Evolutionary conservation across 169 alveolate species (phyloP).

Genomic region (Eimeria sp.): DNA sequence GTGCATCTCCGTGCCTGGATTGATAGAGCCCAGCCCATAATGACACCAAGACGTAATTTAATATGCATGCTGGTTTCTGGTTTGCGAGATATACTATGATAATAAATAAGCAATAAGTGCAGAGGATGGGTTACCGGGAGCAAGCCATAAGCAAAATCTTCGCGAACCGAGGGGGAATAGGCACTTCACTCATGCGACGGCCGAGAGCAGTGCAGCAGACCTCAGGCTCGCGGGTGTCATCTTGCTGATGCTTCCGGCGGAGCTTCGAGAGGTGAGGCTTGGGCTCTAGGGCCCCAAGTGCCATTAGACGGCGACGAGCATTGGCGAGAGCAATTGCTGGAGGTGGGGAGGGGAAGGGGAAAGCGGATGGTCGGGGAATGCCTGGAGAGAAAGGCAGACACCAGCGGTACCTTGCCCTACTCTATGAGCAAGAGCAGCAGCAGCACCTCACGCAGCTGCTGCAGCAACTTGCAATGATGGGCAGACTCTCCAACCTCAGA

Average conservation of each 20-base stretch:
- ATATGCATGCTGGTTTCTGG: no score
- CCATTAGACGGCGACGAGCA: constrained; percentile 79
- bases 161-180: constrained; percentile 84
- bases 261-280: not conserved
- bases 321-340: constrained; percentile 57
- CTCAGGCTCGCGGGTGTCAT: constrained; percentile 67
- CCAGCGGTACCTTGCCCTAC: not conserved
- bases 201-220: constrained; percentile 82
- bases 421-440: not conserved
- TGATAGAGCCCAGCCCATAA: no score
- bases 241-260: not conserved
- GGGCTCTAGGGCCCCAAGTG: constrained; percentile 79
- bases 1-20: no score
- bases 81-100: no score
- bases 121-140: constrained; percentile 15
- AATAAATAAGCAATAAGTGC: not conserved
- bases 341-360: constrained; percentile 84
- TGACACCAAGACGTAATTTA: no score
- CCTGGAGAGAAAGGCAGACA: constrained; percentile 43
- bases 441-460: not conserved
- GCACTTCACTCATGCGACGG: constrained; percentile 75
- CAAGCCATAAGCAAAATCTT: constrained; percentile 78
- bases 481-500: not conserved
- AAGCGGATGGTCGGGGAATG: constrained; percentile 78
- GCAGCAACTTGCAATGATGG: not conserved